Conservation (phyloP, 2,329 filamentous ascomycete species). For the Hysterium pulicare region DNA sequence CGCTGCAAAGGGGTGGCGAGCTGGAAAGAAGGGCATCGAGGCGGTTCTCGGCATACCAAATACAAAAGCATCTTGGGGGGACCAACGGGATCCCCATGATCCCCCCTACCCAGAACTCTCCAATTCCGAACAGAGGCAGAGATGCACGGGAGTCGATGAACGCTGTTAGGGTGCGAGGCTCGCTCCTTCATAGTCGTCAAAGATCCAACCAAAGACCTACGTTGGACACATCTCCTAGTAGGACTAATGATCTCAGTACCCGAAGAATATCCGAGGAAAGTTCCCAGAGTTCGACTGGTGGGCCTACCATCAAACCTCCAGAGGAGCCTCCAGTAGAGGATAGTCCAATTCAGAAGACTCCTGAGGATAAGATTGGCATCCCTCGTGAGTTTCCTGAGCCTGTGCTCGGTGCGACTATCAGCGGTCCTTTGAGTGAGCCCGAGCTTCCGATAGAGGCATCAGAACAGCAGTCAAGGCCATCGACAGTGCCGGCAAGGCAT, state of each 20-base stretch:
- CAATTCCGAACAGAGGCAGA: conserved; percentile 79
- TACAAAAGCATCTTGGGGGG: conserved; percentile 85
- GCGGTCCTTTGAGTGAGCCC: conserved; percentile 34
- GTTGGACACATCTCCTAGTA: conserved; percentile 61
- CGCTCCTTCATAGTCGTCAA: conserved; percentile 52
- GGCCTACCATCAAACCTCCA: conserved; percentile 35
- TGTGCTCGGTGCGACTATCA: conserved; percentile 32
- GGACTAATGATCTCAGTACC: conserved; percentile 41
- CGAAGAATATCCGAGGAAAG: conserved; percentile 63
- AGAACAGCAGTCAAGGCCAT: conserved; percentile 17
- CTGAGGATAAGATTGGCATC: conserved; percentile 61
- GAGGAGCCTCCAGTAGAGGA: conserved; percentile 24
- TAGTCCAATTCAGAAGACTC: conserved; percentile 50
- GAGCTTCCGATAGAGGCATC: conserved; percentile 24
- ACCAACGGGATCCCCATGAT: conserved; percentile 83
- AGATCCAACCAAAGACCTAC: conserved; percentile 48
- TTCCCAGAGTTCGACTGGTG: conserved; percentile 33
- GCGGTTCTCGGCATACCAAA: conserved; percentile 94
- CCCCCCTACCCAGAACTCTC: conserved; percentile 72
- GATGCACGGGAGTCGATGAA: conserved; percentile 83
- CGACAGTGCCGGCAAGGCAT: conserved; percentile 22
- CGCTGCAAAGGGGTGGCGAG: conserved; percentile 86
- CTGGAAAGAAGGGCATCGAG: conserved; percentile 88
- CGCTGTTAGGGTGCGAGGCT: conserved; percentile 61
- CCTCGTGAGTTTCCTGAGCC: conserved; percentile 36